phyloP scores from a whole-genome alignment of 2,329 filamentous ascomycete genomes.

The Cladosporium sp. region DNA sequence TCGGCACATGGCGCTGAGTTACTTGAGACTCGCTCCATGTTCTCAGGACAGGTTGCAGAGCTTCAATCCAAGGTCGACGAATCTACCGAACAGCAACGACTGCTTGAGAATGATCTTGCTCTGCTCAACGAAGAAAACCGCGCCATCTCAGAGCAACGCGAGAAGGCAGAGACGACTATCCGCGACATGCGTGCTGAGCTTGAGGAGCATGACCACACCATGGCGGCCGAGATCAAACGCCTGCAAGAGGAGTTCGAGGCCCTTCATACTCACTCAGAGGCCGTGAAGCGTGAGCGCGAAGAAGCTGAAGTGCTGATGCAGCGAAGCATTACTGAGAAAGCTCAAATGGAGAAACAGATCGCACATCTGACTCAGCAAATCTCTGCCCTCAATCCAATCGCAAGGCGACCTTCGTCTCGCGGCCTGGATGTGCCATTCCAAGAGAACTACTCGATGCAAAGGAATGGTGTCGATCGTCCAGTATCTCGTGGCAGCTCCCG shows the following conservation, averaged over 20 bases:
- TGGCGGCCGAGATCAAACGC: conserved; percentile 13
- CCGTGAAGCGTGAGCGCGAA: conserved; percentile 22
- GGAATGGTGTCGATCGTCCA: conserved; percentile 3
- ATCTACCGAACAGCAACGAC: conserved; percentile 4
- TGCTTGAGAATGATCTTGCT: conserved; percentile 4
- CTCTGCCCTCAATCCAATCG: neutral
- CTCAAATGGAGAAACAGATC: conserved; percentile 25
- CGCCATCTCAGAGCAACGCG: neutral
- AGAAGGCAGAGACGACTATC: neutral
- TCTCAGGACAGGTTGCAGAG: conserved; percentile 1
- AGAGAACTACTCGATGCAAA: neutral
- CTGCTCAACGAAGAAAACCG: conserved; percentile 4
- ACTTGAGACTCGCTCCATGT: conserved; percentile 1
- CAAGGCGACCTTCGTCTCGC: conserved; percentile 17
- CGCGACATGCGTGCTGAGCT: conserved; percentile 2
- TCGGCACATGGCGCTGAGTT: conserved; percentile 13
- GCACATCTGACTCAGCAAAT: conserved; percentile 26
- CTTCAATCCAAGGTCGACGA: conserved; percentile 1
- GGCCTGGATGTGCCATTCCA: conserved; percentile 14
- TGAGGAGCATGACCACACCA: neutral
- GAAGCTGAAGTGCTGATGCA: conserved; percentile 20
- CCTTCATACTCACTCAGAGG: conserved; percentile 19
- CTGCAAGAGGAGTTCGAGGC: conserved; percentile 18
- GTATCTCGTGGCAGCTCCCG: conserved; percentile 4
- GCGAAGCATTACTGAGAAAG: conserved; percentile 25